Conservation (phyloP, 2,329 filamentous ascomycete genomes). For the Diaporthe nobilis region DNA sequence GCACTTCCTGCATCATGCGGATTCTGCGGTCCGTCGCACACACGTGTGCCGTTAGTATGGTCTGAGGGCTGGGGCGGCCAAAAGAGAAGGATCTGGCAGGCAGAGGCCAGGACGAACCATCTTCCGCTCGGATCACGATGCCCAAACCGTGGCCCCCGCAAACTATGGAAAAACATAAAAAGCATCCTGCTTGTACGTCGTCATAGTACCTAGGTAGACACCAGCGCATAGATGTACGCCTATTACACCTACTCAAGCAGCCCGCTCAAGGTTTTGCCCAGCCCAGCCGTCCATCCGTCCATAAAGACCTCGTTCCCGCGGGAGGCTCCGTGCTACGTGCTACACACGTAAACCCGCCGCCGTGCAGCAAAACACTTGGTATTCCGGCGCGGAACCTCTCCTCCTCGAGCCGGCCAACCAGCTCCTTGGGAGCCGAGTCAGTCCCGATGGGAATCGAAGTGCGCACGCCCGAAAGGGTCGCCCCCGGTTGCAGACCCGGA, state of each 20-base stretch:
- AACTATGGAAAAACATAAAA: not conserved
- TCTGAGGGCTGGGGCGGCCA: not conserved
- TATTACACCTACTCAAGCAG: conserved; percentile 9
- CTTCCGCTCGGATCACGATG: not conserved
- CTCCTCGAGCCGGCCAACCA: conserved; percentile 10
- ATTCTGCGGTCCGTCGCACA: conserved; percentile 13
- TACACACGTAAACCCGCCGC: not conserved
- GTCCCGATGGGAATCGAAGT: not conserved
- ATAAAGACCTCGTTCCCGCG: too few species aligned
- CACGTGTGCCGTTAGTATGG: not conserved
- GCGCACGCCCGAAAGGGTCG: not conserved
- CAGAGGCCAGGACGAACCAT: conserved; percentile 18
- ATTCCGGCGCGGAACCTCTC: not conserved
- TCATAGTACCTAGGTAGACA: not conserved
- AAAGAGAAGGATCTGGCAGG: conserved; percentile 15
- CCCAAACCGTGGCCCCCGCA: not conserved
- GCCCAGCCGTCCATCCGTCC: not conserved
- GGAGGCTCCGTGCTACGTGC: not conserved
- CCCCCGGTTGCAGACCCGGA: conserved; percentile 21
- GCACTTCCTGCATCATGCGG: conserved; percentile 15
- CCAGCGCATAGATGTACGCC: not conserved
- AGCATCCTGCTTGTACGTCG: not conserved
- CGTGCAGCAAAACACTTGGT: not conserved
- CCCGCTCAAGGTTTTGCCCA: conserved; percentile 10
- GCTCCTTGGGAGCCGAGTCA: conserved; percentile 16